A percentile compares a stretch with the other conserved stretches of the same genome.
phyloP scores from a whole-genome alignment of 441 rosid genomes.

The Macaranga tanarius region DNA sequence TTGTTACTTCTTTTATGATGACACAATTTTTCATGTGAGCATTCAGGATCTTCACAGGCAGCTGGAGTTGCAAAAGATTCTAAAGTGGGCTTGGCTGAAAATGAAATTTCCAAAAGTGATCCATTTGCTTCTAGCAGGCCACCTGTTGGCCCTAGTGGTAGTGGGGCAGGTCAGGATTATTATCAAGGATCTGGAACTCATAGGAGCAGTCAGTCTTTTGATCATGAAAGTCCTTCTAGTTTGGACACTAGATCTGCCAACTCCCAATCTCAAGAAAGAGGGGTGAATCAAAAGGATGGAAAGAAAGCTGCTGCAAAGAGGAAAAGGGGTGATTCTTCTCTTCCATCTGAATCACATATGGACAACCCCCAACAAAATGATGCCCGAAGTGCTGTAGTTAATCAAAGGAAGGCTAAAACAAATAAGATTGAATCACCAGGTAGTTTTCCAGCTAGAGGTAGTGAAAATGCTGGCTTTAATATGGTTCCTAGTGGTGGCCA shows the following conservation, averaged over 20 bases:
- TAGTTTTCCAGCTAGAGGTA: conserved; percentile 42
- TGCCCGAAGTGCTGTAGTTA: conserved; percentile 33
- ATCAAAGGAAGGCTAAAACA: conserved; percentile 61
- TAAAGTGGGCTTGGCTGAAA: conserved; percentile 55
- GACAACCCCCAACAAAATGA: conserved; percentile 60
- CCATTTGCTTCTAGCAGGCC: conserved; percentile 66
- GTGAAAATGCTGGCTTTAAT: conserved; percentile 41
- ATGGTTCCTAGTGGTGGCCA: conserved; percentile 40
- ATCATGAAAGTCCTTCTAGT: conserved; percentile 96
- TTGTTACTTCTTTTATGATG: conserved; percentile 1
- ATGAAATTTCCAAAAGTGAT: conserved; percentile 65
- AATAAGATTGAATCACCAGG: conserved; percentile 62
- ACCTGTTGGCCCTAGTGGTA: conserved; percentile 64
- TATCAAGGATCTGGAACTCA: conserved; percentile 75
- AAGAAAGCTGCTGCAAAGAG: conserved; percentile 68
- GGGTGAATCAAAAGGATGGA: conserved; percentile 52
- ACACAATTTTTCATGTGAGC: neutral
- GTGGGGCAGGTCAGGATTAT: conserved; percentile 56
- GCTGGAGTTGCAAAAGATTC: conserved; percentile 59
- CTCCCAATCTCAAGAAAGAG: conserved; percentile 85
- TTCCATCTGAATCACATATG: conserved; percentile 44
- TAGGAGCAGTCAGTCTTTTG: conserved; percentile 73
- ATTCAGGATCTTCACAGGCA: conserved; percentile 75
- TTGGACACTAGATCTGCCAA: conserved; percentile 83
- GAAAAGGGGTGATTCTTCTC: conserved; percentile 73